These are phyloP conservation scores for Papiliotrema nemorosa DNA, from an alignment of 1,284 basidiomycete genomes.

Conservation along the genomic window DNA sequence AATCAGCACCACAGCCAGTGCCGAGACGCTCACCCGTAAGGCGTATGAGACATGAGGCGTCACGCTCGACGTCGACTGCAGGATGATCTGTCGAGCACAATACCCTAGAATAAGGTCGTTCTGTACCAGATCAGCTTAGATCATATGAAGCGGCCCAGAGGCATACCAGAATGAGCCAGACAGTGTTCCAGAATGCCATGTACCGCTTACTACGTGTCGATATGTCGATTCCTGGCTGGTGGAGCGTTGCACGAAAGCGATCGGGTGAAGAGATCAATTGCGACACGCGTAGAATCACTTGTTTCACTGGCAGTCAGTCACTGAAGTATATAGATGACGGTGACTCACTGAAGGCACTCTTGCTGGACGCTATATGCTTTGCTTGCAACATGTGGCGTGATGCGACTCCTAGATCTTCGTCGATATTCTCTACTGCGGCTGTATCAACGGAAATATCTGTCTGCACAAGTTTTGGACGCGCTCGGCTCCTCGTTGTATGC, in stretches of 20 bases:
- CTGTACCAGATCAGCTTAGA: slow-evolving; percentile 9
- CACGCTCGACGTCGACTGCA: slow-evolving; percentile 9
- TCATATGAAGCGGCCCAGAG: background rate
- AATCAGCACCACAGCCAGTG: background rate
- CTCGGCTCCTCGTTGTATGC: background rate
- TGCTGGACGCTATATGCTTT: background rate
- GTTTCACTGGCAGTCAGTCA: slow-evolving; percentile 15
- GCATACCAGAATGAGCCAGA: slow-evolving; percentile 72
- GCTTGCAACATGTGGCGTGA: background rate
- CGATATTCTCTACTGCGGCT: background rate
- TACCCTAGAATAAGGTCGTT: slow-evolving; percentile 61
- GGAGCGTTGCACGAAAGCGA: slow-evolving; percentile 15
- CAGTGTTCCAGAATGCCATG: slow-evolving; percentile 71
- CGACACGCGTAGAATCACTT: slow-evolving; percentile 18
- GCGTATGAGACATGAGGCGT: slow-evolving; percentile 14
- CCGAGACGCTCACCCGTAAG: slow-evolving; percentile 24
- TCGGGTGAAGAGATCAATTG: slow-evolving; percentile 15
- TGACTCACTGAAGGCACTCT: too few relatives aligned
- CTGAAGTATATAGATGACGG: too few relatives aligned
- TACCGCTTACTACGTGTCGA: slow-evolving; percentile 44
- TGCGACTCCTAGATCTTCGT: background rate
- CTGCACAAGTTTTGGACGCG: background rate
- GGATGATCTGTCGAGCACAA: slow-evolving; percentile 14
- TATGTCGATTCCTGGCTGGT: slow-evolving; percentile 14
- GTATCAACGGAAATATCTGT: background rate